phyloP scores from a whole-genome alignment of 169 alveolate species.

The Plasmodium cynomolgi region DNA sequence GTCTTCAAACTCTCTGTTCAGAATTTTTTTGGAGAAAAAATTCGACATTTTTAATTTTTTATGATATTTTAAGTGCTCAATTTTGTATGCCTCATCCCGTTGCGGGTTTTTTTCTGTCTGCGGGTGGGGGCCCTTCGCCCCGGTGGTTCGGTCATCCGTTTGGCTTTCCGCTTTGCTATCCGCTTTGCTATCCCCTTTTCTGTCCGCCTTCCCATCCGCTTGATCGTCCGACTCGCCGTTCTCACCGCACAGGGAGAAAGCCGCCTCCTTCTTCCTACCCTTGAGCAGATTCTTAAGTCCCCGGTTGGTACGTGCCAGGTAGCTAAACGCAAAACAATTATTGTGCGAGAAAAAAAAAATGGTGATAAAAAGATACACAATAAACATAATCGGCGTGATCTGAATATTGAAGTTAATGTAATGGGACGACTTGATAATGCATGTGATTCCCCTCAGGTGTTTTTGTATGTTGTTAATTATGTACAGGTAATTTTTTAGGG shows the following conservation, averaged over 20 bases:
- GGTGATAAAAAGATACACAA: slow-evolving; percentile 62
- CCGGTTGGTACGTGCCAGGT: slow-evolving; percentile 30
- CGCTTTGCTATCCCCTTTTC: neutral
- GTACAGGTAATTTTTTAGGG: slow-evolving; percentile 49
- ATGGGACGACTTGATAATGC: slow-evolving; percentile 55
- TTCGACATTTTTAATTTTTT: slow-evolving; percentile 48
- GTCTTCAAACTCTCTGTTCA: slow-evolving; percentile 41
- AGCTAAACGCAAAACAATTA: slow-evolving; percentile 42
- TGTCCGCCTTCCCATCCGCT: neutral
- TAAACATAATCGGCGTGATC: slow-evolving; percentile 54
- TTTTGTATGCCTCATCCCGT: neutral
- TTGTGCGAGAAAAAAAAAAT: slow-evolving; percentile 72
- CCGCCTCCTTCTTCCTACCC: neutral
- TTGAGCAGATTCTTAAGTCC: slow-evolving; percentile 48
- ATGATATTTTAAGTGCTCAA: slow-evolving; percentile 18
- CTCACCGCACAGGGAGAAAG: neutral
- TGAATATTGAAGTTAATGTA: slow-evolving; percentile 67
- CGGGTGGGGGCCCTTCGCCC: too few species aligned
- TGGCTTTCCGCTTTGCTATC: neutral
- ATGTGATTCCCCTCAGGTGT: slow-evolving; percentile 20
- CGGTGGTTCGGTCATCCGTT: too few species aligned
- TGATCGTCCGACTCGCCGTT: neutral
- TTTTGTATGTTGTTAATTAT: slow-evolving; percentile 60
- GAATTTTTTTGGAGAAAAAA: slow-evolving; percentile 36
- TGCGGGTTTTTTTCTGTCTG: neutral